Evolutionary conservation across 2,329 filamentous ascomycete species (phyloP).

Genomic region (Aspergillus brunneoviolaceus): DNA sequence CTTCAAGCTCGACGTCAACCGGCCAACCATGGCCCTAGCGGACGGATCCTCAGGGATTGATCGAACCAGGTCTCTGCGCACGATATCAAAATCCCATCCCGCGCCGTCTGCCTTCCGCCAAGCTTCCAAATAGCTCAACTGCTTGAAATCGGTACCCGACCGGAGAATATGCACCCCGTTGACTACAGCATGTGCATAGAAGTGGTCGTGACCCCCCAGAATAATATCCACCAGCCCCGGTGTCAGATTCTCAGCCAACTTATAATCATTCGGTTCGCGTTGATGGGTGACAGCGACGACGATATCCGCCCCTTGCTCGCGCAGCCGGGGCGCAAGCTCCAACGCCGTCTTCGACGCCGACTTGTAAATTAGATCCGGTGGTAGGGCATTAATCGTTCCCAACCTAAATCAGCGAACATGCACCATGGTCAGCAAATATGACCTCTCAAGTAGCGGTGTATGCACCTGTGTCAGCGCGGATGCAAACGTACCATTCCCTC

Average conservation of each 20-base stretch:
- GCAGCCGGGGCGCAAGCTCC: conserved; percentile 70
- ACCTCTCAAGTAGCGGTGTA: background rate
- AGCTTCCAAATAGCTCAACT: conserved; percentile 83
- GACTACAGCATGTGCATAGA: conserved; percentile 74
- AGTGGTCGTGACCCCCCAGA: conserved; percentile 86
- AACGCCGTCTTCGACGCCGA: conserved; percentile 74
- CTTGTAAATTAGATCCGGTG: conserved; percentile 77
- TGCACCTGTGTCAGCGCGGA: no score
- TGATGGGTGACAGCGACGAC: conserved; percentile 81
- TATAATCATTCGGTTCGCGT: conserved; percentile 85
- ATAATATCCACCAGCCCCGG: conserved; percentile 79
- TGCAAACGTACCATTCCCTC: conserved; percentile 64
- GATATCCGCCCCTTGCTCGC: conserved; percentile 76
- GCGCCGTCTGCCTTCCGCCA: conserved; percentile 54
- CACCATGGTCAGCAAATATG: no score
- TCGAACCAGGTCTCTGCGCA: conserved; percentile 70
- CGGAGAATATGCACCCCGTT: conserved; percentile 82
- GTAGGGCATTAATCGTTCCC: conserved; percentile 81
- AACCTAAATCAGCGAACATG: conserved; percentile 48
- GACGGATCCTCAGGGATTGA: conserved; percentile 63
- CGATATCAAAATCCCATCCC: conserved; percentile 77
- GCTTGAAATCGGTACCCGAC: conserved; percentile 88
- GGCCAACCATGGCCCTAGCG: conserved; percentile 63
- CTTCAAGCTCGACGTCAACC: conserved; percentile 70
- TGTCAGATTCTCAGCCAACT: conserved; percentile 70